phyloP scores from a whole-genome alignment of 345 rosid species.

The Kandelia obovata region DNA sequence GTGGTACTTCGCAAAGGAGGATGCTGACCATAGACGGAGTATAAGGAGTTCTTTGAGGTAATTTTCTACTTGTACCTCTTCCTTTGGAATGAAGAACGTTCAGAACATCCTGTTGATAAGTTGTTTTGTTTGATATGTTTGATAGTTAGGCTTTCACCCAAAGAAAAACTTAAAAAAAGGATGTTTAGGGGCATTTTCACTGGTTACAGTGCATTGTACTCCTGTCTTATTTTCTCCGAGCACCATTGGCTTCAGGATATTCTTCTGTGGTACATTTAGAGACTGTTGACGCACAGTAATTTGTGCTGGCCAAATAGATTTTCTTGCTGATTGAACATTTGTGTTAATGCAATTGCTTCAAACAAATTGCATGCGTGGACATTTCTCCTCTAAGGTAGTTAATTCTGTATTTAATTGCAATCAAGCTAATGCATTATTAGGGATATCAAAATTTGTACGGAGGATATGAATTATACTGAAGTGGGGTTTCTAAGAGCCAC shows the following conservation, averaged over 20 bases:
- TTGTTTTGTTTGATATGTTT: background rate
- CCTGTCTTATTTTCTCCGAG: background rate
- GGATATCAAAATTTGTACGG: too few species aligned
- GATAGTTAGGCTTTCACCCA: background rate
- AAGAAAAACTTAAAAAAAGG: too few species aligned
- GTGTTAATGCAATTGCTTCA: background rate
- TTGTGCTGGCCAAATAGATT: background rate
- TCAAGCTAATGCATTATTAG: too few species aligned
- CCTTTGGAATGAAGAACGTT: too few species aligned
- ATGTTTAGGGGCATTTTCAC: background rate
- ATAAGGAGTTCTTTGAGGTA: constrained; percentile 84
- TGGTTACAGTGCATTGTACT: background rate
- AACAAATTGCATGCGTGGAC: too few species aligned
- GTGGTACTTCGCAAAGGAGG: constrained; percentile 86
- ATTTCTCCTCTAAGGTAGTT: too few species aligned
- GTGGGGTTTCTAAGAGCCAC: too few species aligned
- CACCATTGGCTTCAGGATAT: background rate
- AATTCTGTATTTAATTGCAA: too few species aligned
- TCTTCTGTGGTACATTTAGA: background rate
- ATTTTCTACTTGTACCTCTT: constrained; percentile 8
- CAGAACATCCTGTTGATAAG: background rate
- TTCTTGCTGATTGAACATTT: background rate
- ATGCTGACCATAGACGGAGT: constrained; percentile 52
- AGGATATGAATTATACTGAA: too few species aligned
- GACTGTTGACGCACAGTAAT: background rate